Evolutionary conservation across 2,329 filamentous ascomycete species (phyloP), one percentile per base, ranked within the genome.

Genomic region (Neonectria magnoliae): DNA sequence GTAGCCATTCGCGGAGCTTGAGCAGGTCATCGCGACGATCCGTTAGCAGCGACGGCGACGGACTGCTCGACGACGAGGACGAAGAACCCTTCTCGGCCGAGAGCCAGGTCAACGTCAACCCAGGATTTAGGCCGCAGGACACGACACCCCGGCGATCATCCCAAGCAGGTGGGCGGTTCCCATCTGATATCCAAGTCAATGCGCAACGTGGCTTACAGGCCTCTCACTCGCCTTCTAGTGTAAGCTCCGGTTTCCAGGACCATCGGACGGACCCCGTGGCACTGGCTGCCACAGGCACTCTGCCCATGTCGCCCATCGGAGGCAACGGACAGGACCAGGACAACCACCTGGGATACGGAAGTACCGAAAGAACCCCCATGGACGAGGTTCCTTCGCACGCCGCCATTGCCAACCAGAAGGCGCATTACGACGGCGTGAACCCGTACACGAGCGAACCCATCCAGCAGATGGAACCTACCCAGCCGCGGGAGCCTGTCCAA

Each of bases 101-200:
- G 62, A 89, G 73, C 82, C 81, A 79, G 64, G 75, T 80, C 54
- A 76, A 78, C 44, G 77, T 84, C 66, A 83, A 78, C 68, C 82
- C 81, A 65, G 82, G 80, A 71, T 81, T 82, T 66, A 84, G 81
- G 69, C 81, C 81, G 70, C 81, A 85, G 74, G 85, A 87, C 64
- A 77, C 78, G 58, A 78, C 81, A 71, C 83, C 87, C 73, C 87
- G 87, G 80, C 90, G 94, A 80, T 92, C 93, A 80, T 92, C 93
- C 77, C 89, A 93, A 87, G 90, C 93, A 90, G 95, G 94, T 90
- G 95, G 95, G 85, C 90, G 94, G 80, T 99, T 99, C 84, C 95
- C 95, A 82, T 97, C 93, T 82, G 94, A 98, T 84, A 84, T 98
- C 74, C 90, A 94, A 83, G 87, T 97, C 79, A 92, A 94, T 80